Evolutionary conservation across 345 rosid species (phyloP).

Genomic region (Dimocarpus longan): DNA sequence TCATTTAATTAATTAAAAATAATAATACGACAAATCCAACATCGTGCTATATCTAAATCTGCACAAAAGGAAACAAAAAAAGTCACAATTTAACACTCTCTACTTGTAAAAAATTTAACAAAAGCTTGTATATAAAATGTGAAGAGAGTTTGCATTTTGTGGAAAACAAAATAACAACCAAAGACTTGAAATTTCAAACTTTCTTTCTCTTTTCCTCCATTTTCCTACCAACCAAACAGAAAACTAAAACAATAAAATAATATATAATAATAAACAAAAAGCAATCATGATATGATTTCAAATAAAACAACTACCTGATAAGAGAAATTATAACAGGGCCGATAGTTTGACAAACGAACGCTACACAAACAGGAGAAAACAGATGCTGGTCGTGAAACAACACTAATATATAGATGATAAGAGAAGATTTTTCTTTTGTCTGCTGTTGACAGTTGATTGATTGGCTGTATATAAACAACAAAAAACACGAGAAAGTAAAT

Average conservation of each 20-base stretch:
- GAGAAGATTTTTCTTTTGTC: too few species aligned
- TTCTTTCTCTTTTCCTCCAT: not conserved
- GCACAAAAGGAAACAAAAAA: not conserved
- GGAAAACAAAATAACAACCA: not conserved
- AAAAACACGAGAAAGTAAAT: not conserved
- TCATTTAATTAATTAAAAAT: too few species aligned
- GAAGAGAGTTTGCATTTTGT: too few species aligned
- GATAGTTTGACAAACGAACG: not conserved
- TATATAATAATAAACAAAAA: not conserved
- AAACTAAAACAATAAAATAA: not conserved
- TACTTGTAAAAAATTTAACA: too few species aligned
- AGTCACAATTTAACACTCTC: not conserved
- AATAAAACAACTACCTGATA: not conserved
- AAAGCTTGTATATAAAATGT: too few species aligned
- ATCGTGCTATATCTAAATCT: not conserved
- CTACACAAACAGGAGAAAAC: not conserved
- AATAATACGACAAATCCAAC: too few species aligned
- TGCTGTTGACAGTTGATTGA: not conserved
- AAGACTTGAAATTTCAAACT: not conserved
- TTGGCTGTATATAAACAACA: not conserved
- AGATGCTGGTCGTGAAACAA: too few species aligned
- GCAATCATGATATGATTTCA: too few species aligned
- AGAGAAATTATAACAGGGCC: not conserved
- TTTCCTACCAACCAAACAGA: conserved; percentile 7
- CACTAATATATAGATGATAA: too few species aligned